A percentile compares a stretch with the other conserved stretches of the same genome.
Evolutionary conservation across 2,329 filamentous ascomycete genomes (phyloP).

Genomic region (Coniochaeta prunicola): DNA sequence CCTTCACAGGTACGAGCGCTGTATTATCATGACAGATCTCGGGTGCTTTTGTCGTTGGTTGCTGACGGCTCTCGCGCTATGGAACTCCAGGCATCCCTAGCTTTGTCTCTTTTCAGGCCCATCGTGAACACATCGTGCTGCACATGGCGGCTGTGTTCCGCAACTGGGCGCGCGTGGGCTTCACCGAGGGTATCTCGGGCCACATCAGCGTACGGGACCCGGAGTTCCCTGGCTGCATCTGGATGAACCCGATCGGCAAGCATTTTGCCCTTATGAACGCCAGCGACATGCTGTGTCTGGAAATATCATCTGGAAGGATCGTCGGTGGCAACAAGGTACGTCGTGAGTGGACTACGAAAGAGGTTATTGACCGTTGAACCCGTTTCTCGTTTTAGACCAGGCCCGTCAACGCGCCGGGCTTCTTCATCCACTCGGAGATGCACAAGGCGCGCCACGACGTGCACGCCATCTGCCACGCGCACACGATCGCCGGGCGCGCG

Average conservation of each 20-base stretch:
- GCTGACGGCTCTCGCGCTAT: too few species aligned
- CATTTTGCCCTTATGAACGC: constrained; percentile 63
- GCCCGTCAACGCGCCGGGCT: not conserved
- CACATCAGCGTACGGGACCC: constrained; percentile 58
- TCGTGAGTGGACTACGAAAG: not conserved
- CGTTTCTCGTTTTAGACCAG: not conserved
- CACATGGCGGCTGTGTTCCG: constrained; percentile 46
- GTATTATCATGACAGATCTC: too few species aligned
- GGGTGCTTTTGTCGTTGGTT: too few species aligned
- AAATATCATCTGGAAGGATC: constrained; percentile 48
- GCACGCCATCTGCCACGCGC: constrained; percentile 12
- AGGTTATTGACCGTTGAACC: not conserved
- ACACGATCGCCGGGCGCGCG: constrained; percentile 50
- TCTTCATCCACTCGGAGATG: not conserved
- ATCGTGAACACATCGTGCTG: not conserved
- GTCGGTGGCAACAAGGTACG: constrained; percentile 52
- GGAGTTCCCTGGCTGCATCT: constrained; percentile 26
- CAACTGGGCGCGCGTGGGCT: not conserved
- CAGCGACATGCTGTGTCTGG: constrained; percentile 60
- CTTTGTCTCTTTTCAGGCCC: not conserved
- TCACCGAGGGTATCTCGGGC: not conserved
- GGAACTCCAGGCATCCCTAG: not conserved
- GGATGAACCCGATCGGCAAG: constrained; percentile 62
- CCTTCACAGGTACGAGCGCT: too few species aligned
- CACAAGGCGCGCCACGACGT: constrained; percentile 31